A percentile compares a stretch with the other conserved stretches of the same genome.
Evolutionary conservation across 2,329 filamentous ascomycete genomes (phyloP).

Genomic region (Coleophoma eucalyptorum): DNA sequence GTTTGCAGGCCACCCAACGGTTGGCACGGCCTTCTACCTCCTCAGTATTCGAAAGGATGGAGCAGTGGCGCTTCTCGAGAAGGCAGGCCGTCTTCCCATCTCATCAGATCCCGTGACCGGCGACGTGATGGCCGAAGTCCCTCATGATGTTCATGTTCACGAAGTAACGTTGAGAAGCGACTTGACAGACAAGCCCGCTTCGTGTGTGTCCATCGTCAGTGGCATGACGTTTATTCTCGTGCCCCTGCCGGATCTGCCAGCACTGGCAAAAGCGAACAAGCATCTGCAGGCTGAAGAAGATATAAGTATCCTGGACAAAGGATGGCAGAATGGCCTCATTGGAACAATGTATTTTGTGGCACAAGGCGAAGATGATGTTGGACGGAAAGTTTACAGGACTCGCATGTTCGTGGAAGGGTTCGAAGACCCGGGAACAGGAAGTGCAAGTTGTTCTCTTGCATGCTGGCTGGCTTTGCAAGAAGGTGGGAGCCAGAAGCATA

Average conservation of each 20-base stretch:
- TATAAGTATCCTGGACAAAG: conserved; percentile 16
- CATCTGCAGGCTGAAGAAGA: conserved; percentile 23
- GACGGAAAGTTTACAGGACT: conserved; percentile 40
- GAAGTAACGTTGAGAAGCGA: conserved; percentile 10
- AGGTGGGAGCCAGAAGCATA: conserved; percentile 26
- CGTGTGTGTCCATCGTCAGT: conserved; percentile 59
- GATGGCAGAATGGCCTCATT: conserved; percentile 15
- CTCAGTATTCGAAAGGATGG: conserved; percentile 20
- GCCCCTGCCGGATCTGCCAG: conserved; percentile 54
- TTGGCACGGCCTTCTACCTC: conserved; percentile 51
- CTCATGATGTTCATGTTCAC: conserved; percentile 65
- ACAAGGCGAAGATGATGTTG: conserved; percentile 21
- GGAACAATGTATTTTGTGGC: conserved; percentile 23
- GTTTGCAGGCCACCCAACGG: conserved; percentile 60
- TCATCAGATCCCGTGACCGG: conserved; percentile 30
- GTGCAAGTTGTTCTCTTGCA: conserved; percentile 54
- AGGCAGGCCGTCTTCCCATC: conserved; percentile 54
- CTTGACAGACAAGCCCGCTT: conserved; percentile 36
- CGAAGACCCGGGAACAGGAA: conserved; percentile 62
- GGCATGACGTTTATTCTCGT: conserved; percentile 73
- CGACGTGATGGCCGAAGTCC: conserved; percentile 57
- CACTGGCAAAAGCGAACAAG: conserved; percentile 28
- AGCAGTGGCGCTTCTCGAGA: conserved; percentile 38
- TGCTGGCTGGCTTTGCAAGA: conserved; percentile 48
- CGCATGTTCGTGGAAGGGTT: conserved; percentile 46